These are phyloP conservation scores for Dichotomopilus funicola DNA, from an alignment of 2,329 filamentous ascomycete genomes.

Conservation along the genomic window DNA sequence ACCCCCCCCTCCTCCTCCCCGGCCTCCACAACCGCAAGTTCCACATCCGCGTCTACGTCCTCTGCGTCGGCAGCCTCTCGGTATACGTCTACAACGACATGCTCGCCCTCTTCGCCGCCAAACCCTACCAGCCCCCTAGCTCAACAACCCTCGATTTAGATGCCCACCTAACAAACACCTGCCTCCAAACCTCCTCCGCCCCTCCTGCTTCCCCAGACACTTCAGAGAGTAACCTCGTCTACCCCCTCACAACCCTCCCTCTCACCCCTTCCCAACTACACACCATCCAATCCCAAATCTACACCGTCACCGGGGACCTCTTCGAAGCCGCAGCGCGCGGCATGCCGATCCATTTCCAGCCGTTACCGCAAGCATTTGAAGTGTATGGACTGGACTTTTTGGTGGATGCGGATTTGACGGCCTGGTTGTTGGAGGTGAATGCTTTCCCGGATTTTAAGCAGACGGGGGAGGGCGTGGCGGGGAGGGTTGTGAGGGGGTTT, in stretches of 20 bases:
- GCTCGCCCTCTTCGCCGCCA: constrained; percentile 85
- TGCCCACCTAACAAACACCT: constrained; percentile 90
- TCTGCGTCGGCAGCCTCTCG: constrained; percentile 69
- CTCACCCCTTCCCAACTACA: constrained; percentile 7
- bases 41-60: constrained; percentile 87
- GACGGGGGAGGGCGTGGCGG: constrained; percentile 69
- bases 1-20: constrained; percentile 71
- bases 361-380: constrained; percentile 83
- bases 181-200: constrained; percentile 60
- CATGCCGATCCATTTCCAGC: constrained; percentile 89
- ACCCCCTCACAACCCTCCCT: constrained; percentile 64
- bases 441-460: constrained; percentile 94
- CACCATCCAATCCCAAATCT: constrained; percentile 54
- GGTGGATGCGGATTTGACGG: constrained; percentile 56
- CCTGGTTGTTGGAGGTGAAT: constrained; percentile 86
- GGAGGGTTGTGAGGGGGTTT: constrained; percentile 64
- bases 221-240: constrained; percentile 47
- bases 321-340: constrained; percentile 81
- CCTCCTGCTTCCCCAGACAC: constrained; percentile 25
- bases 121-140: constrained; percentile 60
- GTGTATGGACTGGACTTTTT: constrained; percentile 88
- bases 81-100: constrained; percentile 85
- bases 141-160: constrained; percentile 47
- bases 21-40: constrained; percentile 70
- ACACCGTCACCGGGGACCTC: constrained; percentile 62